phyloP scores from a whole-genome alignment of 2,329 filamentous ascomycete genomes.

The Sphaerulina vaccinii region DNA sequence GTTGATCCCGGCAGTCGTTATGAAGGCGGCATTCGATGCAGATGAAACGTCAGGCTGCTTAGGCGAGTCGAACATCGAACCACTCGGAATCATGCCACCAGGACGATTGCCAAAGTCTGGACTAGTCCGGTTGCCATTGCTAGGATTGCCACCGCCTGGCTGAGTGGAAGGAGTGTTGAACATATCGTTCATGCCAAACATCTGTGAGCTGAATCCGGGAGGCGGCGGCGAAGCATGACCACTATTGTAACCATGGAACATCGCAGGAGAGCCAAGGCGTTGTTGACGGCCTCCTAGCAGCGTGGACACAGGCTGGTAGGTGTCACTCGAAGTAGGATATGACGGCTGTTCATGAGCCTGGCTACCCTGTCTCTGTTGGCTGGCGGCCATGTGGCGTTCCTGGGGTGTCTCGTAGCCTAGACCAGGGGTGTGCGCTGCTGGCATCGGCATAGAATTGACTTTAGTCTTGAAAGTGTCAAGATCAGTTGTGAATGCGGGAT shows the following conservation, averaged over 20 bases:
- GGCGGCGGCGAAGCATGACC: conserved; percentile 23
- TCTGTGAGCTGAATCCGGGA: conserved; percentile 30
- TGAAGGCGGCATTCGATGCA: conserved; percentile 19
- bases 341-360: conserved; percentile 32
- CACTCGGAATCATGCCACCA: conserved; percentile 21
- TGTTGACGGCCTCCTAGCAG: conserved; percentile 14
- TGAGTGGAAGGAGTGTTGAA: conserved; percentile 7
- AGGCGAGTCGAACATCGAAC: conserved; percentile 37
- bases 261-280: conserved; percentile 32
- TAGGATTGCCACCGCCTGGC: neutral
- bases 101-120: conserved; percentile 17
- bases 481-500: conserved; percentile 21
- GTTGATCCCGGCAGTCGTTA: conserved; percentile 28
- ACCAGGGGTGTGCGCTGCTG: conserved; percentile 25
- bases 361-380: conserved; percentile 18
- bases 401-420: conserved; percentile 23
- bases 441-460: conserved; percentile 26
- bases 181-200: conserved; percentile 32
- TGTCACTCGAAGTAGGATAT: conserved; percentile 27
- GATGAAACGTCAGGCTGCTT: conserved; percentile 24
- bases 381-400: conserved; percentile 14
- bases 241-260: conserved; percentile 25
- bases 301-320: conserved; percentile 13
- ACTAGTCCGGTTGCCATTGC: conserved; percentile 12
- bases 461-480: conserved; percentile 27